These are phyloP conservation scores for Cercospora sojina DNA, from an alignment of 2,329 filamentous ascomycete genomes.

Conservation along the genomic window DNA sequence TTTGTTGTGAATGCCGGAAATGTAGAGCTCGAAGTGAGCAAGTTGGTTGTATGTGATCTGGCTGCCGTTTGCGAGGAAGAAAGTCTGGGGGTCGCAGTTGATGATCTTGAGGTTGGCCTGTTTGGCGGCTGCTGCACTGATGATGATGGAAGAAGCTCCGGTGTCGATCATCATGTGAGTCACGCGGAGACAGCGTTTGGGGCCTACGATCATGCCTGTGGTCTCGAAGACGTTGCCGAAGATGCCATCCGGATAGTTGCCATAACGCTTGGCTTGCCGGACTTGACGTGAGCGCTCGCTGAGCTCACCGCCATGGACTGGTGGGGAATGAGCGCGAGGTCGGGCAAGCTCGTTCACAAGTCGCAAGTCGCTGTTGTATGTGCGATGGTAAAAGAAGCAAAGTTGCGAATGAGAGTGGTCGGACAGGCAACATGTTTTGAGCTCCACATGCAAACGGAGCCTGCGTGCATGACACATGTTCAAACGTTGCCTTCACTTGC, in stretches of 20 bases:
- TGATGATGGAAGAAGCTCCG: constrained; percentile 8
- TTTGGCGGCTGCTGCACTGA: constrained; percentile 5
- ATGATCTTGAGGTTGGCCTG: not conserved
- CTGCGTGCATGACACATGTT: not conserved
- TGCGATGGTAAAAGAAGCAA: not conserved
- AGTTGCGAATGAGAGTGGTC: not conserved
- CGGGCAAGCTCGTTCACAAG: not conserved
- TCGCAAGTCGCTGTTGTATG: not conserved
- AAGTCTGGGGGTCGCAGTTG: constrained; percentile 1
- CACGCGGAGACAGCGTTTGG: not conserved
- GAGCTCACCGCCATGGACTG: not conserved
- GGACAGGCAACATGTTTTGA: not conserved
- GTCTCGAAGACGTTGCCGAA: constrained; percentile 9
- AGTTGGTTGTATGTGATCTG: not conserved
- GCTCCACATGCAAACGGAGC: not conserved
- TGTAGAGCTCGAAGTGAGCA: constrained; percentile 11
- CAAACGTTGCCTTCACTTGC: not conserved
- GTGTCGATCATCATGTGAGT: constrained; percentile 17
- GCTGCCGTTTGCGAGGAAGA: not conserved
- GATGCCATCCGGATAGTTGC: not conserved
- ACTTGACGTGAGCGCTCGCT: not conserved
- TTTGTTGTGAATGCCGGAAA: constrained; percentile 9
- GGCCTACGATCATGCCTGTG: constrained; percentile 8
- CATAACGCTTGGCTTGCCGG: not conserved
- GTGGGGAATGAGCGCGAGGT: not conserved